A percentile compares a stretch with the other conserved stretches of the same genome.
Evolutionary conservation across 192 early-diverging fungal species (phyloP).

Genomic region (Coemansia asiatica): DNA sequence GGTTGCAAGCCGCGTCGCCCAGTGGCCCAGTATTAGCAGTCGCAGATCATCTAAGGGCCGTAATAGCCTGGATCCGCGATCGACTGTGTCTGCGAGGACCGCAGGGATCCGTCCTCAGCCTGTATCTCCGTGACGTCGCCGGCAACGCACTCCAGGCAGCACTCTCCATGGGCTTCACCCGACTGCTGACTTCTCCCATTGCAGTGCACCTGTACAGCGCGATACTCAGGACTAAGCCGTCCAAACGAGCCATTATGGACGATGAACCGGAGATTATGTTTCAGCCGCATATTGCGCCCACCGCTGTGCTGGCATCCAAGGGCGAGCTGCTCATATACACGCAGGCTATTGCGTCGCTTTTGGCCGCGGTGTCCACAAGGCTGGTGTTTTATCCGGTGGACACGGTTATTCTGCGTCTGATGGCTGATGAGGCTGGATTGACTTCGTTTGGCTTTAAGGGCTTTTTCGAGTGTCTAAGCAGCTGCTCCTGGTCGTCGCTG

Average conservation of each 20-base stretch:
- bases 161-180: not conserved
- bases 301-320: not conserved
- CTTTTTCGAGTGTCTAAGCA: constrained; percentile 28
- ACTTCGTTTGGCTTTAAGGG: constrained; percentile 23
- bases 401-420: constrained; percentile 26
- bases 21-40: not conserved
- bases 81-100: constrained; percentile 11
- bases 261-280: not conserved
- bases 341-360: constrained; percentile 9
- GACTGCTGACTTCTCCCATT: constrained; percentile 10
- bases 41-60: not conserved
- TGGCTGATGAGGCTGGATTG: constrained; percentile 47
- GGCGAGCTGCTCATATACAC: constrained; percentile 23
- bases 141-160: constrained; percentile 10
- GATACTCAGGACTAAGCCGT: not conserved
- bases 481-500: constrained; percentile 1
- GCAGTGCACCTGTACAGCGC: constrained; percentile 11
- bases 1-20: constrained; percentile 7
- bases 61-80: constrained; percentile 23
- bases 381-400: constrained; percentile 35
- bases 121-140: constrained; percentile 34
- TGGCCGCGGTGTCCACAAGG: constrained; percentile 4
- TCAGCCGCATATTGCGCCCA: not conserved
- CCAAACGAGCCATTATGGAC: not conserved
- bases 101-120: constrained; percentile 23